Conservation (phyloP, 345 rosid species). For the Pistacia integerrima region DNA sequence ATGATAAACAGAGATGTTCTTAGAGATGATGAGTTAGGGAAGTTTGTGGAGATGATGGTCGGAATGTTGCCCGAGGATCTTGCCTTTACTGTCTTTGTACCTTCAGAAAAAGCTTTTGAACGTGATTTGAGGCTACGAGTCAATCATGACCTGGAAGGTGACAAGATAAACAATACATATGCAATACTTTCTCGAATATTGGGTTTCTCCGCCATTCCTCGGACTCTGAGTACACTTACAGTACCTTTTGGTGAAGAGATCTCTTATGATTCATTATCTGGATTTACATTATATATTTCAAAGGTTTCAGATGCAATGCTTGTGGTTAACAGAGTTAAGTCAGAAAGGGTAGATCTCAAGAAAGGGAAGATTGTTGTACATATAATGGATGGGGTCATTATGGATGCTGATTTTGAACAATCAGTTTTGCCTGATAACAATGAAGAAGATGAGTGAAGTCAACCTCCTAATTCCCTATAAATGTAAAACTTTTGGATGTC, state of each 20-base stretch:
- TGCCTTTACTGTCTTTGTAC: conserved; percentile 74
- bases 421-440: conserved; percentile 53
- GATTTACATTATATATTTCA: conserved; percentile 47
- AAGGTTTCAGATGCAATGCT: conserved; percentile 48
- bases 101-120: conserved; percentile 57
- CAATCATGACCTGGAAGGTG: conserved; percentile 29
- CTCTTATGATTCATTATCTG: conserved; percentile 68
- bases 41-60: conserved; percentile 76
- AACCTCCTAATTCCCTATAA: neutral
- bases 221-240: conserved; percentile 34
- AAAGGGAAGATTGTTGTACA: conserved; percentile 56
- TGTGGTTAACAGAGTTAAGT: conserved; percentile 56
- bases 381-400: conserved; percentile 70
- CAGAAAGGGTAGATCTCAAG: conserved; percentile 51
- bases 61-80: conserved; percentile 80
- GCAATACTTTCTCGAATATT: conserved; percentile 67
- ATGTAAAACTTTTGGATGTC: neutral
- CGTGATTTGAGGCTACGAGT: conserved; percentile 54
- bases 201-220: conserved; percentile 74
- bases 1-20: conserved; percentile 7
- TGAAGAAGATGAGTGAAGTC: conserved; percentile 11
- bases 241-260: conserved; percentile 38
- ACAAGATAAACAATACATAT: conserved; percentile 45
- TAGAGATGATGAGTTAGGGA: conserved; percentile 36
- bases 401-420: conserved; percentile 84